Evolutionary conservation across 202 grass and related monocot genomes (phyloP).

Genomic region (Zizania palustris): DNA sequence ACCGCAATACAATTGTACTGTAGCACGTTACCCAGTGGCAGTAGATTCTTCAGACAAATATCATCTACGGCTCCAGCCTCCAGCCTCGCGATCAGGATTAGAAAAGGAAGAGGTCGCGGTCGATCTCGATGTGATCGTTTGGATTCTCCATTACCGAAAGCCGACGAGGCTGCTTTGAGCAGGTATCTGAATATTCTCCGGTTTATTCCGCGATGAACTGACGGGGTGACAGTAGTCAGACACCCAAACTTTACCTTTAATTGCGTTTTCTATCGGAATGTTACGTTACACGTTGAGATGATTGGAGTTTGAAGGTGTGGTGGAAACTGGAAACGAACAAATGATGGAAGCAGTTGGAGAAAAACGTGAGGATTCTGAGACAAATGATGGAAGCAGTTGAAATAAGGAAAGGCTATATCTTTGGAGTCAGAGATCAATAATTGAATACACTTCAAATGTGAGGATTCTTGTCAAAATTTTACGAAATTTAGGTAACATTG

Average conservation of each 20-base stretch:
- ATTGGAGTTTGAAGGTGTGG: neutral
- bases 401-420: too few relatives aligned
- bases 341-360: neutral
- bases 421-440: too few relatives aligned
- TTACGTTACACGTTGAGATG: neutral
- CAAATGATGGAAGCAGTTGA: too few relatives aligned
- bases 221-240: constrained; percentile 11
- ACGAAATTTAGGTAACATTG: too few relatives aligned
- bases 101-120: constrained; percentile 6
- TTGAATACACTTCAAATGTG: too few relatives aligned
- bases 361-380: too few relatives aligned
- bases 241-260: constrained; percentile 13
- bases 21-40: constrained; percentile 39
- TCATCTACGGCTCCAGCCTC: constrained; percentile 9
- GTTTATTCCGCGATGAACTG: constrained; percentile 47
- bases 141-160: constrained; percentile 28
- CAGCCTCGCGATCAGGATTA: constrained; percentile 11
- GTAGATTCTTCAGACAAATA: constrained; percentile 25
- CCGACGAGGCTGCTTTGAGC: constrained; percentile 21
- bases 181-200: constrained; percentile 39
- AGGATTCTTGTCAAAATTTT: too few relatives aligned
- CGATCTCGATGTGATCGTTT: neutral
- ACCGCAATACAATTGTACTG: neutral
- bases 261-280: constrained; percentile 23
- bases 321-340: neutral